These are phyloP conservation scores for Xylariaceae sp. DNA, from an alignment of 2,329 filamentous ascomycete species.

Conservation along the genomic window DNA sequence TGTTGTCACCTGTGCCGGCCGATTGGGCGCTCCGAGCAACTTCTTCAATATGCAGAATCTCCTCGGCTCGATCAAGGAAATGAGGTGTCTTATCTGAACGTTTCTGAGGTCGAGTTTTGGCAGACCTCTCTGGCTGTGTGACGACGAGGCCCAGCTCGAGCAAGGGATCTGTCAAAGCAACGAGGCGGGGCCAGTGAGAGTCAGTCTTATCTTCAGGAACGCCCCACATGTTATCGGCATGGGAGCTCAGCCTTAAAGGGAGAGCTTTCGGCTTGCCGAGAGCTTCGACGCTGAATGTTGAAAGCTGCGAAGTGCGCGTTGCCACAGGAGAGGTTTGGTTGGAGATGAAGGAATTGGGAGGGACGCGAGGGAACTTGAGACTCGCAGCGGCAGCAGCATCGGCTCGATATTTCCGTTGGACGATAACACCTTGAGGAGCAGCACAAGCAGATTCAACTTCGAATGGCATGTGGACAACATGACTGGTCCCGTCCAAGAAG, in stretches of 20 bases:
- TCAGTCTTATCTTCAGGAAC: constrained; percentile 48
- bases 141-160: constrained; percentile 83
- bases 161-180: constrained; percentile 80
- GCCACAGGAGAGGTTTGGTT: constrained; percentile 58
- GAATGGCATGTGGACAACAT: constrained; percentile 91
- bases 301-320: constrained; percentile 43
- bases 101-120: constrained; percentile 36
- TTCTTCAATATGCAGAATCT: constrained; percentile 77
- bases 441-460: constrained; percentile 86
- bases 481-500: constrained; percentile 80
- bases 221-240: constrained; percentile 57
- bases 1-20: constrained; percentile 34
- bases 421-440: constrained; percentile 75
- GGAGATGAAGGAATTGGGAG: constrained; percentile 79
- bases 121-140: constrained; percentile 46
- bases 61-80: constrained; percentile 72
- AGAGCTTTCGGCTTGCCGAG: constrained; percentile 53
- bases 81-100: constrained; percentile 39
- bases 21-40: constrained; percentile 51
- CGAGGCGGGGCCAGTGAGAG: constrained; percentile 68
- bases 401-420: constrained; percentile 70
- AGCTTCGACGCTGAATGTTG: constrained; percentile 54
- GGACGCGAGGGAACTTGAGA: constrained; percentile 57
- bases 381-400: constrained; percentile 49
- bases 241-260: constrained; percentile 49